Base-by-base conservation (phyloP, 495 filamentous ascomycete species). In the Aspergillus affinis region DNA sequence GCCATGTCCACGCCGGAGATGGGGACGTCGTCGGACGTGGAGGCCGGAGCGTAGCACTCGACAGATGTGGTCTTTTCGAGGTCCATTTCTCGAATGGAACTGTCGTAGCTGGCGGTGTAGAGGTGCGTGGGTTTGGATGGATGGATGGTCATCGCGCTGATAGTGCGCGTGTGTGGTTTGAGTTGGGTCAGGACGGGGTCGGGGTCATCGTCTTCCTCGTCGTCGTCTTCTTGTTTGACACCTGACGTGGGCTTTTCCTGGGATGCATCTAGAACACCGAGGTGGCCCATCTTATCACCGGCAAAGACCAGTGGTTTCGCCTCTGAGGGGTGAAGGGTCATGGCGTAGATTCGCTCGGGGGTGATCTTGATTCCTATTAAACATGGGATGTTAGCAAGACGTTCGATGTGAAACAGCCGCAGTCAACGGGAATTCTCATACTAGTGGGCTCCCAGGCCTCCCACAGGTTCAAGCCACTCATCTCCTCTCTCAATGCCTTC, bases 291-390 rank as follows among this genome's bases (percentile, higher is more conserved):
- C 71, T 98, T 98, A 69, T 98, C 94, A 51, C 92, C 92, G 2
- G 93, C 95, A 65, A 98, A 96, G n/a, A 98, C 83, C 6, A 98
- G 79, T 0, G 91, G 85, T 64, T 98, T 98, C 10, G 90, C 84
- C 54, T 83, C 76, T 0, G 87, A 90, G 0, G 95, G 94, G 66
- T 98, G 94, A 62, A 98, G 95, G 10, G 87, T 88, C 68, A 98
- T 84, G 13, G 89, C 79, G 67, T 96, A 97, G 17, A 97, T 84
- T 57, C 94, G 81, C 71, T 98, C 92, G 0, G 92, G 93, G 0
- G 90, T 93, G 52, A 98, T 85, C 66, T 98, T 98, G 69, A 98
- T 94, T 48, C 90, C 90, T 92, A 36, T 51, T 15, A 12, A 45
- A 19, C 57, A 29, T 55, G 32, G 62, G 46, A 44, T 29, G 52